Evolutionary conservation across 116 monocot genomes (phyloP), one percentile per base, ranked within the genome.

Genomic region (Phalaenopsis hybrid): DNA sequence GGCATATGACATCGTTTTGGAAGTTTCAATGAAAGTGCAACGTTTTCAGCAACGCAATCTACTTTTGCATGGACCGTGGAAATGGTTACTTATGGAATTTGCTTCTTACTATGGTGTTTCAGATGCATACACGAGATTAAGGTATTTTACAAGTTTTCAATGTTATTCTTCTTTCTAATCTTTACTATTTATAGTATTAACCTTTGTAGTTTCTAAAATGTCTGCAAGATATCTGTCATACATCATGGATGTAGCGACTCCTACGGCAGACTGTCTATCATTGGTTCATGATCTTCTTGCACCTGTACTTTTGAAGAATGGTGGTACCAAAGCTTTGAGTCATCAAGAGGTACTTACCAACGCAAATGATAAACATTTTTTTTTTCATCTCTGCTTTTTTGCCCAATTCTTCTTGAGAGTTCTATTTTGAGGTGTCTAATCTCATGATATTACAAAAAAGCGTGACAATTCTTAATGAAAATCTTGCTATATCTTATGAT

Each of bases 231-330:
- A 94, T 79, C 92, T 98, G 61, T 91, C 97, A 68, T 98, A 98
- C 88, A 85, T 98, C 67, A 98, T 98, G 97, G 97, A 98, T 88
- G 97, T 98, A 50, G 95, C 97, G 74, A 98, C 97, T 37, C 97
- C 97, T 51, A 93, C 97, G 25, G 92, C 90, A 6, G 97, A 98
- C 52, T 98, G 97, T 78, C 90, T 98, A 8, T 84, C 79, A 4
- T 78, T 98, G 72, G 91, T 98, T 46, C 89, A 93, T 88, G 91
- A 91, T 85, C 81, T 98, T 67, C 81, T 98, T 63, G 83, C 83
- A 55, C 97, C 93, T 79, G 93, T 98, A 5, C 78, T 94, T 79
- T 81, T 97, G 86, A 94, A 83, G 78, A 93, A 89, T 69, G 86
- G 86, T 21, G 79, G 85, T 82, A 88, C 88, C 76, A 89, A 80